Evolutionary conservation across 2,329 filamentous ascomycete genomes (phyloP).

Genomic region (Atkinsonella texensis): DNA sequence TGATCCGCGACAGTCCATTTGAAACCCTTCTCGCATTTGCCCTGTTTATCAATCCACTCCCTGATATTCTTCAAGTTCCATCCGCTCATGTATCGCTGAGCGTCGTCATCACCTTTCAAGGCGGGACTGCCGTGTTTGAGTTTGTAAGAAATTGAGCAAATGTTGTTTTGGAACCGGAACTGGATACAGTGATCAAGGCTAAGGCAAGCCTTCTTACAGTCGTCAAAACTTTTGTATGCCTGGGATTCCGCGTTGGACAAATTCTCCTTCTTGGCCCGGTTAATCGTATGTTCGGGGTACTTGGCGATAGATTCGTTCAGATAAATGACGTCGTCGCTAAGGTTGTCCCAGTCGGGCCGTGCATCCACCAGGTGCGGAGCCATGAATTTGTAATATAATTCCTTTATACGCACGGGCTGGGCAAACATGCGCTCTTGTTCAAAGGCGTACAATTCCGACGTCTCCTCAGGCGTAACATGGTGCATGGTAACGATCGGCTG

Average conservation of each 20-base stretch:
- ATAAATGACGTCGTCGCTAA: conserved; percentile 32
- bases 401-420: conserved; percentile 28
- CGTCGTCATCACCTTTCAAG: conserved; percentile 16
- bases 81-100: conserved; percentile 24
- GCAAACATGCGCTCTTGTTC: conserved; percentile 28
- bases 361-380: conserved; percentile 23
- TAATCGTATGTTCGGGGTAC: conserved; percentile 20
- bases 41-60: conserved; percentile 25
- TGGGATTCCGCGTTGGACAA: conserved; percentile 25
- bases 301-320: conserved; percentile 19
- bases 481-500: conserved; percentile 45
- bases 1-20: conserved; percentile 2
- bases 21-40: conserved; percentile 17
- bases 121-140: conserved; percentile 28
- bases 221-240: conserved; percentile 29
- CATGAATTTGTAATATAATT: conserved; percentile 36
- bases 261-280: conserved; percentile 20
- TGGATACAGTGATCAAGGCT: conserved; percentile 26
- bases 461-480: conserved; percentile 37
- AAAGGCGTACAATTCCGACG: conserved; percentile 38
- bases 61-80: conserved; percentile 30
- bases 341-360: conserved; percentile 41
- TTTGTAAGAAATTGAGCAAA: conserved; percentile 23
- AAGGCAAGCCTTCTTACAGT: conserved; percentile 34
- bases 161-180: conserved; percentile 26